These are phyloP conservation scores for Aspergillus sp. DNA, from an alignment of 2,329 filamentous ascomycete species.

Conservation along the genomic window DNA sequence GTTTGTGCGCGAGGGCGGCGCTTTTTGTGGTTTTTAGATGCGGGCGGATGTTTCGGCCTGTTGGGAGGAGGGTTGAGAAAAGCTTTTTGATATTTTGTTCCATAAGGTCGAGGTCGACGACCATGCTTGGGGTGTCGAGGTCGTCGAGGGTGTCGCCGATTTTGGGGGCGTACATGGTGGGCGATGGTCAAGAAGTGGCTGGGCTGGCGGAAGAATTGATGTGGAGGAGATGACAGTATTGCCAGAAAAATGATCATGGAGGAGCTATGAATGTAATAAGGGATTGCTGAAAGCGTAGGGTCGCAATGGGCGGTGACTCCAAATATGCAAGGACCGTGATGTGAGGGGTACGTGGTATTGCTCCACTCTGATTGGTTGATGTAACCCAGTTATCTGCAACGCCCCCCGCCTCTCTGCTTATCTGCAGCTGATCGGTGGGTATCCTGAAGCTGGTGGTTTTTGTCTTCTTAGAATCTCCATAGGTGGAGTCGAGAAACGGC, in stretches of 20 bases:
- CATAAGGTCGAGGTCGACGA: constrained; percentile 59
- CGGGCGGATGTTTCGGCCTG: constrained; percentile 52
- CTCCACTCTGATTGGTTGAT: too few species aligned
- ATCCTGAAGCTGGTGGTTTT: too few species aligned
- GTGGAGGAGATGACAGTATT: background rate
- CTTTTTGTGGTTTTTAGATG: constrained; percentile 61
- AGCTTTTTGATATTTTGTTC: constrained; percentile 56
- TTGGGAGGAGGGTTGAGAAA: constrained; percentile 51
- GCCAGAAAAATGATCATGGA: too few species aligned
- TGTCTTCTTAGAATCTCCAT: too few species aligned
- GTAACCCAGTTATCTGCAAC: too few species aligned
- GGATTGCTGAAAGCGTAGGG: background rate
- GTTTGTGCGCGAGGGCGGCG: constrained; percentile 49
- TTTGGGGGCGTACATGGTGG: constrained; percentile 45
- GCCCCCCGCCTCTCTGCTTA: background rate
- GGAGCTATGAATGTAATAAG: background rate
- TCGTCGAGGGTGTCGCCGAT: constrained; percentile 48
- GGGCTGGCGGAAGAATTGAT: background rate
- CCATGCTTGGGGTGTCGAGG: constrained; percentile 62
- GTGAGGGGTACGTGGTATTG: background rate
- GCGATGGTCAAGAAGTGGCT: background rate
- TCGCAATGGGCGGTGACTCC: background rate
- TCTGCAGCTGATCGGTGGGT: background rate
- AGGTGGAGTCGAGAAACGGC: too few species aligned
- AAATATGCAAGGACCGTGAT: background rate